phyloP scores from a whole-genome alignment of 768 basidiomycete species.

The Rhodotorula taiwanensis region DNA sequence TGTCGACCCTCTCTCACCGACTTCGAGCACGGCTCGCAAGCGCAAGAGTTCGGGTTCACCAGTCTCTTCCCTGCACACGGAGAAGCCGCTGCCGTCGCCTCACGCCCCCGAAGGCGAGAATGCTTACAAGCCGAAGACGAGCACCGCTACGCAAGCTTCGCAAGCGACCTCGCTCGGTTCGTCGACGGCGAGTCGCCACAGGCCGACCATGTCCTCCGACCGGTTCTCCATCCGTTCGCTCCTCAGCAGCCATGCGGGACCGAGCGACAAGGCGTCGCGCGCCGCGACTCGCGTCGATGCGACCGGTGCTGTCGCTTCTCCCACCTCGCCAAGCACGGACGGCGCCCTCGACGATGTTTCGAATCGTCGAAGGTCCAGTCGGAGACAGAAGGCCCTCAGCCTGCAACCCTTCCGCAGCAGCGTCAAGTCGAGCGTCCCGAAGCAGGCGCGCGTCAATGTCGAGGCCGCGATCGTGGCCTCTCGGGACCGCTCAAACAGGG shows the following conservation, averaged over 20 bases:
- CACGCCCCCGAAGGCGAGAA: neutral
- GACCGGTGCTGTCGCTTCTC: neutral
- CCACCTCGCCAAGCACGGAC: constrained; percentile 1
- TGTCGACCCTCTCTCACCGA: too few relatives aligned
- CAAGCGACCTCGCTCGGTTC: constrained; percentile 10
- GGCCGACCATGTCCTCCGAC: constrained; percentile 32
- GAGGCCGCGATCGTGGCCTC: constrained; percentile 5
- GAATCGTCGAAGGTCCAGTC: constrained; percentile 18
- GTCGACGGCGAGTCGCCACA: constrained; percentile 22
- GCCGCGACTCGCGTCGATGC: neutral
- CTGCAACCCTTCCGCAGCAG: constrained; percentile 45
- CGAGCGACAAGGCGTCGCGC: too few relatives aligned
- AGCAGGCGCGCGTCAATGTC: constrained; percentile 17
- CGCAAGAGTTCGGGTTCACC: constrained; percentile 35
- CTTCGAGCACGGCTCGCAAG: constrained; percentile 17
- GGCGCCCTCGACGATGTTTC: constrained; percentile 29
- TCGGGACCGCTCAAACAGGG: neutral
- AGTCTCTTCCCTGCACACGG: constrained; percentile 2
- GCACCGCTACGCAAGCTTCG: neutral
- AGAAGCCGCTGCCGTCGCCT: constrained; percentile 1
- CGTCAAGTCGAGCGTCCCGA: constrained; percentile 24
- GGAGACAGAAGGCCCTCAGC: constrained; percentile 66
- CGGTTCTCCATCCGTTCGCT: constrained; percentile 38
- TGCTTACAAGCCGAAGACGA: constrained; percentile 9
- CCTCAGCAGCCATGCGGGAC: constrained; percentile 15